Conservation (phyloP, 352 stramenopile genomes). For the Phytophthora agathidicida region DNA sequence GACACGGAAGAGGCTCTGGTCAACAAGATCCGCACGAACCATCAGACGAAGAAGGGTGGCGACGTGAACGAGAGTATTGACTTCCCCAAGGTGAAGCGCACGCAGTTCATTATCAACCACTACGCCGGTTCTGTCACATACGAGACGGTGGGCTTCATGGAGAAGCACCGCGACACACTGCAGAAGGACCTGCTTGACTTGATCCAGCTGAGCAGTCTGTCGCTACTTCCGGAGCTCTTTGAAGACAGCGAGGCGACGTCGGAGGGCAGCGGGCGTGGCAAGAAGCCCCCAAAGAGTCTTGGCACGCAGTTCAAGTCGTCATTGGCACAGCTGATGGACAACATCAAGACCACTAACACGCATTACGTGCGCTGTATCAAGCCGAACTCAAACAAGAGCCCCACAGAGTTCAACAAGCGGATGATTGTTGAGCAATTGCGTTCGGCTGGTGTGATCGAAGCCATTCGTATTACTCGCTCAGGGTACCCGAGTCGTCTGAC, state of each 20-base stretch:
- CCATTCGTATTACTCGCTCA: slow-evolving; percentile 91
- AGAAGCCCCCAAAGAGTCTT: slow-evolving; percentile 75
- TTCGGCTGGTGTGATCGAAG: slow-evolving; percentile 92
- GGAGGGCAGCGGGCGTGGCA: slow-evolving; percentile 49
- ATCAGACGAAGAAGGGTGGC: slow-evolving; percentile 70
- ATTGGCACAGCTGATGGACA: slow-evolving; percentile 85
- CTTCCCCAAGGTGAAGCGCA: slow-evolving; percentile 89
- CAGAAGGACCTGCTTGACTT: slow-evolving; percentile 95
- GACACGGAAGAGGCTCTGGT: slow-evolving; percentile 89
- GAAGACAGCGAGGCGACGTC: slow-evolving; percentile 54
- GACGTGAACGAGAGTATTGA: slow-evolving; percentile 80
- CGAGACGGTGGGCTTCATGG: slow-evolving; percentile 94
- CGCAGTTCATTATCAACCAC: slow-evolving; percentile 96
- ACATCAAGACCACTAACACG: slow-evolving; percentile 83
- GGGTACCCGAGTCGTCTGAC: slow-evolving; percentile 93
- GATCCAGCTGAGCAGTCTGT: slow-evolving; percentile 75
- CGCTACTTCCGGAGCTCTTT: slow-evolving; percentile 78
- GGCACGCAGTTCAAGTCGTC: slow-evolving; percentile 89
- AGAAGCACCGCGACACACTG: slow-evolving; percentile 96
- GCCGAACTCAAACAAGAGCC: slow-evolving; percentile 87
- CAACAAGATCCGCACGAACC: slow-evolving; percentile 88
- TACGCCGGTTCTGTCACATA: slow-evolving; percentile 96
- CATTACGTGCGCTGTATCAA: slow-evolving; percentile 92
- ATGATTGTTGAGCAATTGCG: slow-evolving; percentile 93
- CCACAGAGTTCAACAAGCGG: slow-evolving; percentile 88